Evolutionary conservation across 164 flowering plant genomes (phyloP).

Genomic region (Warburgia ugandensis): DNA sequence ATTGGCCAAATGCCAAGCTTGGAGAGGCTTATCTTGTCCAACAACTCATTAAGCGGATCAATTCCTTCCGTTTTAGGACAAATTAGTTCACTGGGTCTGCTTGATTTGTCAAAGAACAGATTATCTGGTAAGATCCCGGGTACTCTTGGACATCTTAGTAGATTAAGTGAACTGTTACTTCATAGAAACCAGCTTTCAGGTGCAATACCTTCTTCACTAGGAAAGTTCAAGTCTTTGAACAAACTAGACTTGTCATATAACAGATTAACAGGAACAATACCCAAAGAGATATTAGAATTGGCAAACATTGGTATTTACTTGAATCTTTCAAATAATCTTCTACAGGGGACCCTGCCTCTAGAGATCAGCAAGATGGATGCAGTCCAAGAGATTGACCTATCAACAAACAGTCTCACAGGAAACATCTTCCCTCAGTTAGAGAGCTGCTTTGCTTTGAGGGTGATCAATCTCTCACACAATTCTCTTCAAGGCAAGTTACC

Average conservation of each 20-base stretch:
- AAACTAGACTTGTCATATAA: slow-evolving; percentile 53
- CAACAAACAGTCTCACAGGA: slow-evolving; percentile 44
- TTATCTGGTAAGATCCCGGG: slow-evolving; percentile 40
- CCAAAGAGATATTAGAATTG: slow-evolving; percentile 28
- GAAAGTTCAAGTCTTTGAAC: slow-evolving; percentile 29
- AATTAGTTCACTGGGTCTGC: slow-evolving; percentile 26
- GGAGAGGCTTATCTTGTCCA: slow-evolving; percentile 39
- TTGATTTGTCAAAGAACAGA: slow-evolving; percentile 46
- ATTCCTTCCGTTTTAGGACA: slow-evolving; percentile 34
- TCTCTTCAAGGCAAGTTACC: slow-evolving; percentile 41
- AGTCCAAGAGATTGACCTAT: slow-evolving; percentile 43
- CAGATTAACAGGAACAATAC: slow-evolving; percentile 40
- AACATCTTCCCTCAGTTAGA: slow-evolving; percentile 31
- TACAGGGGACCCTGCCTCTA: slow-evolving; percentile 43
- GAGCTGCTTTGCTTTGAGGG: slow-evolving; percentile 30
- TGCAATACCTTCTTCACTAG: slow-evolving; percentile 36
- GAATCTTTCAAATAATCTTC: slow-evolving; percentile 47
- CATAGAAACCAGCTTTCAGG: slow-evolving; percentile 49
- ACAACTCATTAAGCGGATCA: slow-evolving; percentile 26
- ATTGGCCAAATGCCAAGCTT: slow-evolving; percentile 25
- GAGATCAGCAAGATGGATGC: slow-evolving; percentile 42
- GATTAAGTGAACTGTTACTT: slow-evolving; percentile 29
- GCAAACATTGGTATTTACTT: slow-evolving; percentile 31
- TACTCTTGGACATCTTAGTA: slow-evolving; percentile 31
- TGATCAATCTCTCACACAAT: slow-evolving; percentile 42